These are phyloP conservation scores for Aureoboletus auriporus DNA, from an alignment of 768 basidiomycete genomes.

Conservation along the genomic window DNA sequence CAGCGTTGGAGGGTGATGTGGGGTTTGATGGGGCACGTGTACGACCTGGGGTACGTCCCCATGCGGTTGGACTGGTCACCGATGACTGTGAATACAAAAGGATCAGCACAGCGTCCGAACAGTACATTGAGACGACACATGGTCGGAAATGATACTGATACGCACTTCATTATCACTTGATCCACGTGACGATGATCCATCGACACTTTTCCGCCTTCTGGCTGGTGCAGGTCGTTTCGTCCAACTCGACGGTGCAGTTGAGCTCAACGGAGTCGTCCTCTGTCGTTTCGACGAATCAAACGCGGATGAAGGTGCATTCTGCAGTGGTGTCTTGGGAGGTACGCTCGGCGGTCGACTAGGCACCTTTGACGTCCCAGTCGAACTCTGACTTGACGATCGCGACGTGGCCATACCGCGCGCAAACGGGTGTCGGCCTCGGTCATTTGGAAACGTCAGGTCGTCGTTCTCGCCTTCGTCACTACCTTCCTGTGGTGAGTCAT, in stretches of 20 bases:
- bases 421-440: conserved; percentile 36
- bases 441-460: conserved; percentile 32
- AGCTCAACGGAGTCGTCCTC: conserved; percentile 60
- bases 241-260: conserved; percentile 73
- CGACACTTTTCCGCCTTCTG: conserved; percentile 67
- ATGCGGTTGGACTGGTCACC: conserved; percentile 39
- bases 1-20: conserved; percentile 33
- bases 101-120: conserved; percentile 7
- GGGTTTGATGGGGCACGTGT: conserved; percentile 73
- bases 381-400: conserved; percentile 59
- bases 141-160: conserved; percentile 1
- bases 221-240: conserved; percentile 64
- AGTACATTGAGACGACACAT: neutral
- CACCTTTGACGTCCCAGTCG: conserved; percentile 40
- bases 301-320: conserved; percentile 44
- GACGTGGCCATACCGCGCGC: conserved; percentile 28
- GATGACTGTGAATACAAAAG: conserved; percentile 27
- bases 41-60: conserved; percentile 43
- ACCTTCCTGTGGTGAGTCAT: conserved; percentile 31
- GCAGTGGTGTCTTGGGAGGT: conserved; percentile 49
- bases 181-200: conserved; percentile 43
- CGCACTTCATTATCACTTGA: conserved; percentile 74
- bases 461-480: conserved; percentile 33
- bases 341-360: conserved; percentile 53
- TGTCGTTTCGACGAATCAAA: conserved; percentile 71